Evolutionary conservation across 2,329 filamentous ascomycete genomes (phyloP).

Genomic region (Zymoseptoria brevis): DNA sequence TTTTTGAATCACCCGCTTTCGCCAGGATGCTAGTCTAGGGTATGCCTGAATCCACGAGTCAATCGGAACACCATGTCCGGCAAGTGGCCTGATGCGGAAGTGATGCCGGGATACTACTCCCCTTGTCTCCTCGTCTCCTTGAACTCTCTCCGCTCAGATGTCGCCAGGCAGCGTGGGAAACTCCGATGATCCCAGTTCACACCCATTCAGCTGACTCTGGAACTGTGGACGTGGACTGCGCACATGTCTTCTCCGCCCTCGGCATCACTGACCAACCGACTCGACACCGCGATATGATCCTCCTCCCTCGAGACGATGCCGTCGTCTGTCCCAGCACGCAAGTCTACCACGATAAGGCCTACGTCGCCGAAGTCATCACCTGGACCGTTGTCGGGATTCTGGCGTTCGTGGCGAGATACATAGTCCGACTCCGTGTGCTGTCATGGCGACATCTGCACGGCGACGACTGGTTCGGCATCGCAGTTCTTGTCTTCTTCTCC

Average conservation of each 20-base stretch:
- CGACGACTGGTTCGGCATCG: constrained; percentile 34
- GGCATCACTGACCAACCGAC: background rate
- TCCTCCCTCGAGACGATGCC: background rate
- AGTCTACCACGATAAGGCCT: constrained; percentile 16
- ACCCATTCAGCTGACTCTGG: background rate
- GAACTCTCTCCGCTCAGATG: no score
- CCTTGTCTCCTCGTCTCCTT: no score
- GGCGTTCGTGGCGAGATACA: constrained; percentile 30
- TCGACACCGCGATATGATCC: background rate
- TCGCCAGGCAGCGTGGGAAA: no score
- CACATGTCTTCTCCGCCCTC: background rate
- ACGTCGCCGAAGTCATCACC: constrained; percentile 17
- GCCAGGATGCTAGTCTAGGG: no score
- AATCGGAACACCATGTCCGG: no score
- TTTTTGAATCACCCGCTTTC: no score
- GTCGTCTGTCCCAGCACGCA: constrained; percentile 12
- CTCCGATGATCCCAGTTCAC: background rate
- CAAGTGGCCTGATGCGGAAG: no score
- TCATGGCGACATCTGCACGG: constrained; percentile 33
- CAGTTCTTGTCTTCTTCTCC: constrained; percentile 30
- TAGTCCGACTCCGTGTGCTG: constrained; percentile 32
- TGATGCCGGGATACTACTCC: no score
- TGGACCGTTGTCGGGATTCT: constrained; percentile 28
- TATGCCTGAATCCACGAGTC: no score
- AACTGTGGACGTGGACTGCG: background rate